Evolutionary conservation across 2,329 filamentous ascomycete species (phyloP).

Genomic region (Nothomitra cinnamomea): DNA sequence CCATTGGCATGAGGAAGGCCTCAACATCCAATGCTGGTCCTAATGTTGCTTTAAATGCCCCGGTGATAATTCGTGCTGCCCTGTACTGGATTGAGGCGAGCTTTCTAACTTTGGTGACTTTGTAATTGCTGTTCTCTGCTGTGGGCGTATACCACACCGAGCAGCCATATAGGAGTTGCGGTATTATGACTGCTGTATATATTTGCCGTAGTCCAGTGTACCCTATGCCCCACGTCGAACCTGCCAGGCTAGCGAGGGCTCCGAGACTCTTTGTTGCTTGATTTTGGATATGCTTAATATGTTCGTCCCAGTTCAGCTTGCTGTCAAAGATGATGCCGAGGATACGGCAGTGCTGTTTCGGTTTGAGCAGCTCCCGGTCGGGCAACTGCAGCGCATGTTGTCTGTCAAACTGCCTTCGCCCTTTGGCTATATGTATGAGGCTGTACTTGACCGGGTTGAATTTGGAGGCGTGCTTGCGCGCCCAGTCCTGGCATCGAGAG

Average conservation of each 20-base stretch:
- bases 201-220: slow-evolving; percentile 12
- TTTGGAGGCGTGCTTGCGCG: slow-evolving; percentile 13
- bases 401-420: not conserved
- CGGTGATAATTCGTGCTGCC: slow-evolving; percentile 13
- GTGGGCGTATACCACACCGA: slow-evolving; percentile 13
- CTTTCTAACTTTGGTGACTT: slow-evolving; percentile 6
- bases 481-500: slow-evolving; percentile 13
- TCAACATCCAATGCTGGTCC: slow-evolving; percentile 13
- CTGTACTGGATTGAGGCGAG: slow-evolving; percentile 12
- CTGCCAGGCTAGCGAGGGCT: slow-evolving; percentile 9
- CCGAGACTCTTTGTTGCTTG: slow-evolving; percentile 9
- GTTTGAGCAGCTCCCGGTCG: slow-evolving; percentile 5
- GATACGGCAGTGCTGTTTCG: slow-evolving; percentile 9
- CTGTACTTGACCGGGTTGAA: slow-evolving; percentile 18
- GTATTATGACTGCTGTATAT: slow-evolving; percentile 17
- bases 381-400: not conserved
- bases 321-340: slow-evolving; percentile 13
- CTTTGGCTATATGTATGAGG: slow-evolving; percentile 17
- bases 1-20: slow-evolving; percentile 7
- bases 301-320: slow-evolving; percentile 6
- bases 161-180: slow-evolving; percentile 18
- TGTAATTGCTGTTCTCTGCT: slow-evolving; percentile 10
- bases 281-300: slow-evolving; percentile 7
- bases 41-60: slow-evolving; percentile 14
- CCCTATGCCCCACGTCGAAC: slow-evolving; percentile 12